Evolutionary conservation across 2,329 filamentous ascomycete species (phyloP), one percentile per base, ranked within the genome.

Genomic region (Colletotrichum scovillei): DNA sequence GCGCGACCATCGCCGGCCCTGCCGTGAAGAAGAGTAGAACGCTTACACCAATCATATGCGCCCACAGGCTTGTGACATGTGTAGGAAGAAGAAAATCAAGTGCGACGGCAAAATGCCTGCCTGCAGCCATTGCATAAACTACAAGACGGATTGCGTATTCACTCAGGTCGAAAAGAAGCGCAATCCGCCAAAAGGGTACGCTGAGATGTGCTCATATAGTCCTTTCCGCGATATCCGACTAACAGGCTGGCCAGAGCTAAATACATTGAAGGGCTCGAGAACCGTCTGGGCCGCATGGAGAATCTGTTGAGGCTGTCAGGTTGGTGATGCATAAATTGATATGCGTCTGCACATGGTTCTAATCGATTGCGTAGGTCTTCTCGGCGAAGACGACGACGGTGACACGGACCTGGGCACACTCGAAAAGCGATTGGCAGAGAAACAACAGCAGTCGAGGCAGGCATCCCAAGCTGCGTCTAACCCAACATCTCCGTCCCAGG

Each of bases 81-180:
- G 96, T 82, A 90, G 95, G 78, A 98, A 97, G 86, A 95, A 94
- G 84, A 98, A 96, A 88, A 97, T 98, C 84, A 98, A 98, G 85
- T 98, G 96, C 84, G 97, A 98, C 81, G 96, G 97, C 77, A 98
- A 97, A 85, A 91, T 97, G 84, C 96, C 97, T 49, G 92, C 95
- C 74, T 99, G 97, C 84, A 95, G 94, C 8, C 97, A 98, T 84
- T 99, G 96, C 83, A 93, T 93, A 82, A 98, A 98, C 83, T 98
- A 98, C 87, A 98, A 98, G 88, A 98, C 95, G 5, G 95, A 98
- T 78, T 99, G 96, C 82, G 91, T 98, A 78, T 98, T 98, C 81
- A 98, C 97, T 0, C 95, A 98, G 81, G 95, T 98, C 49, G 97
- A 99, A 86, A 99, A 99, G 91, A 99, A 99, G 88, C 91, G 97